phyloP scores from a whole-genome alignment of 495 filamentous ascomycete genomes.

The Poronia punctata region DNA sequence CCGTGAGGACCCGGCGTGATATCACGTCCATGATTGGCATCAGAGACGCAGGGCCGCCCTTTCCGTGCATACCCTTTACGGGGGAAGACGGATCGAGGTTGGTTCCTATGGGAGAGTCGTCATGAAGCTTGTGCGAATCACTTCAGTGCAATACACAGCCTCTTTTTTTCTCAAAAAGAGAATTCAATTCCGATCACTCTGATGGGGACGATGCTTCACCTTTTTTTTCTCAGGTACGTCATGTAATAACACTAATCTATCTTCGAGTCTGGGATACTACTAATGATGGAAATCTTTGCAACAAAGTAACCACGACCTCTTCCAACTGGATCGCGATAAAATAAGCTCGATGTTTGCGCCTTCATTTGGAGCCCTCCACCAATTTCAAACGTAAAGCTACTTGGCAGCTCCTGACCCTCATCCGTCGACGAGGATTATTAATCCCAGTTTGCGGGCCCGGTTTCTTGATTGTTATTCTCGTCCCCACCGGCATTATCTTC shows the following conservation, averaged over 20 bases:
- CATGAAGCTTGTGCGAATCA: slow-evolving; percentile 90
- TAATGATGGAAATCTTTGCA: no score
- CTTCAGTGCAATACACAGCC: slow-evolving; percentile 99
- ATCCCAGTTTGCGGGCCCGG: neutral
- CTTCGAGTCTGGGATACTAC: slow-evolving; percentile 31
- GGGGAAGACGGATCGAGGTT: slow-evolving; percentile 28
- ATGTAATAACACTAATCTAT: slow-evolving; percentile 3
- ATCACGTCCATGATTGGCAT: slow-evolving; percentile 91
- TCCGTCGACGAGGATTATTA: neutral
- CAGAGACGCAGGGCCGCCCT: slow-evolving; percentile 82
- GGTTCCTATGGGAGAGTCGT: slow-evolving; percentile 78
- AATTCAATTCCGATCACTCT: slow-evolving; percentile 84
- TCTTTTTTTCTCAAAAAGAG: slow-evolving; percentile 68
- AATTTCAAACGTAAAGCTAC: no score
- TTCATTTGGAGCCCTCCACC: no score
- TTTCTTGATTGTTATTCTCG: no score
- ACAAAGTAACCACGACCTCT: no score
- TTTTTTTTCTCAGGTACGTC: slow-evolving; percentile 55
- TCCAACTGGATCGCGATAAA: no score
- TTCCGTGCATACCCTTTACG: slow-evolving; percentile 34
- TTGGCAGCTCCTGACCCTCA: no score
- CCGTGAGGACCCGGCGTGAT: slow-evolving; percentile 91
- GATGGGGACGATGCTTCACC: slow-evolving; percentile 34
- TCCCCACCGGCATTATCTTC: no score
- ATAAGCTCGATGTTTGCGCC: no score